Evolutionary conservation across 2,329 filamentous ascomycete species (phyloP).

Genomic region (Gnomoniopsis sp.): DNA sequence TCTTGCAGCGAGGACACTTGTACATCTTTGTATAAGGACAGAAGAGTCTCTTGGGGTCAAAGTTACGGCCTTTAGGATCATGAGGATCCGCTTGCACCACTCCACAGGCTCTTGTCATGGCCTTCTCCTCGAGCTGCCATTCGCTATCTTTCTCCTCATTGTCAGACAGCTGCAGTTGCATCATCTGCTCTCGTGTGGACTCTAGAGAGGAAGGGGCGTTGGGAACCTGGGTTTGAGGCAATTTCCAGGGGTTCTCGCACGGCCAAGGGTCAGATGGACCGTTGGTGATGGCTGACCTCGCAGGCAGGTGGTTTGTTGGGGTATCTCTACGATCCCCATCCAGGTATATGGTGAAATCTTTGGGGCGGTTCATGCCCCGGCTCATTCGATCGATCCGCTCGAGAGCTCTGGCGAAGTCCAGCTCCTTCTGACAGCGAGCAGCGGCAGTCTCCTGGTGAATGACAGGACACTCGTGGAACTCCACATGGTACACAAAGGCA

Average conservation of each 20-base stretch:
- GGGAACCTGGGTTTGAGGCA: constrained; percentile 26
- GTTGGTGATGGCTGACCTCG: neutral
- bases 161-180: neutral
- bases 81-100: constrained; percentile 16
- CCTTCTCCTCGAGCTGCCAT: neutral
- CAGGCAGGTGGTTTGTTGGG: neutral
- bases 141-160: neutral
- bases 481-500: constrained; percentile 42
- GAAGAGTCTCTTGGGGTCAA: constrained; percentile 45
- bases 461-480: constrained; percentile 35
- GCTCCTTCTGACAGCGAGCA: constrained; percentile 26
- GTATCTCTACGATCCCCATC: neutral
- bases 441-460: constrained; percentile 25
- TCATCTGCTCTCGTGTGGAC: constrained; percentile 21
- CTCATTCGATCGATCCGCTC: constrained; percentile 17
- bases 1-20: constrained; percentile 54
- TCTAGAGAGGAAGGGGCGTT: constrained; percentile 21
- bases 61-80: constrained; percentile 46
- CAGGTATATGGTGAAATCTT: constrained; percentile 9
- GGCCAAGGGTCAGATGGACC: constrained; percentile 17
- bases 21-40: constrained; percentile 40
- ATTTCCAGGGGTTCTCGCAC: constrained; percentile 21
- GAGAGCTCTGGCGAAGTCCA: constrained; percentile 31
- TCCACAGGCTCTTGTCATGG: constrained; percentile 8
- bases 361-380: neutral